Evolutionary conservation across 495 filamentous ascomycete genomes (phyloP).

Genomic region (Recurvomyces mirabilis): DNA sequence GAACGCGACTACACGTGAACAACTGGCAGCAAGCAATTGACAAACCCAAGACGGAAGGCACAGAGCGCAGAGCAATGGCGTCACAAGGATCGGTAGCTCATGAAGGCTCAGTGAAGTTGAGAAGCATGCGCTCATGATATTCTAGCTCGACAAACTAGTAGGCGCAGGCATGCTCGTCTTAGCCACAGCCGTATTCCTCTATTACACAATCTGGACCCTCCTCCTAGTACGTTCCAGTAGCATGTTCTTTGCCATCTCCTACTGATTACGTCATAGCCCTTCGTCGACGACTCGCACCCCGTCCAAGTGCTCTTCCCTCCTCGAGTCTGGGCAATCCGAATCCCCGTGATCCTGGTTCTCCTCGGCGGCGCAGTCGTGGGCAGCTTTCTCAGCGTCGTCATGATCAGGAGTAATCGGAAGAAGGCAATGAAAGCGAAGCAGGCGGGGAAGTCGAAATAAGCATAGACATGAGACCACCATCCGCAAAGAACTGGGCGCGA

Average conservation of each 20-base stretch:
- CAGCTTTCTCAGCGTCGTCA: conserved; percentile 89
- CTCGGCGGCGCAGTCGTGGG: conserved; percentile 89
- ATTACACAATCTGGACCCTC: conserved; percentile 97
- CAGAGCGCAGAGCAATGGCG: too few relatives aligned
- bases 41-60: not conserved
- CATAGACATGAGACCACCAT: too few relatives aligned
- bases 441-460: conserved; percentile 42
- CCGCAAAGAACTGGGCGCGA: too few relatives aligned
- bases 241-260: too few relatives aligned
- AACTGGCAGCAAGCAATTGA: too few relatives aligned
- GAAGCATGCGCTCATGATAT: too few relatives aligned
- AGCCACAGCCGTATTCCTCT: conserved; percentile 91
- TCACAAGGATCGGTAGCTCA: too few relatives aligned
- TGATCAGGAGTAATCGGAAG: conserved; percentile 98
- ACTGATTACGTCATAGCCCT: conserved; percentile 52
- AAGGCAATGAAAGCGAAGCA: conserved; percentile 87
- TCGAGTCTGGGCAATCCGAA: conserved; percentile 96
- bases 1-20: too few relatives aligned
- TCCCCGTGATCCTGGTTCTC: conserved; percentile 91
- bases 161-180: conserved; percentile 95
- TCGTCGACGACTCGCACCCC: conserved; percentile 86
- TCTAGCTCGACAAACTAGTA: conserved; percentile 92
- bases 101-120: too few relatives aligned
- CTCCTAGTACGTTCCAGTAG: conserved; percentile 72
- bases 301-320: conserved; percentile 93